These are phyloP conservation scores for Penicillium aurantiogriseum DNA, from an alignment of 2,329 filamentous ascomycete genomes.

Conservation along the genomic window DNA sequence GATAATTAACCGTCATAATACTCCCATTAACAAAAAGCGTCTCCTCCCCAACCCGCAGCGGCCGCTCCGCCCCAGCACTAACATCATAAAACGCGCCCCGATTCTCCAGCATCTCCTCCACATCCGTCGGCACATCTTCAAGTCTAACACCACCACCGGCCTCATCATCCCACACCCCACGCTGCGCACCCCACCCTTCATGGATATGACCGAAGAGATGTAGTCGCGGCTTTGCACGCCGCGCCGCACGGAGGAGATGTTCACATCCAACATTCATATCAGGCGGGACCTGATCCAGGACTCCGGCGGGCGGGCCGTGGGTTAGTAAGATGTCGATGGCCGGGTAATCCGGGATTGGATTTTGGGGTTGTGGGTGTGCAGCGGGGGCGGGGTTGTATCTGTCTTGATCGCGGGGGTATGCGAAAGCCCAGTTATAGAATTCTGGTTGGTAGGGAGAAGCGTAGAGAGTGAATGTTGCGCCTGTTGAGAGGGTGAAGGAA, in stretches of 20 bases:
- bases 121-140: slow-evolving; percentile 24
- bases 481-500: slow-evolving; percentile 47
- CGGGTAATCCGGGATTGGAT: slow-evolving; percentile 47
- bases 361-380: slow-evolving; percentile 25
- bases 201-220: slow-evolving; percentile 66
- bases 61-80: slow-evolving; percentile 26
- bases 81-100: slow-evolving; percentile 37
- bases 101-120: slow-evolving; percentile 31
- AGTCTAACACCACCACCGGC: slow-evolving; percentile 17
- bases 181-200: slow-evolving; percentile 51
- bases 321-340: slow-evolving; percentile 59
- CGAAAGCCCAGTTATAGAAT: slow-evolving; percentile 57
- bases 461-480: slow-evolving; percentile 53
- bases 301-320: slow-evolving; percentile 56
- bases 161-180: slow-evolving; percentile 29
- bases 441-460: slow-evolving; percentile 54
- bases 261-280: slow-evolving; percentile 53
- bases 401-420: slow-evolving; percentile 52
- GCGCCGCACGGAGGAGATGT: slow-evolving; percentile 52
- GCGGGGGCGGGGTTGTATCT: slow-evolving; percentile 48
- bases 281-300: slow-evolving; percentile 48
- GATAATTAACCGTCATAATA: slow-evolving; percentile 53
- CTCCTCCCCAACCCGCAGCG: slow-evolving; percentile 48
- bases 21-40: slow-evolving; percentile 60
- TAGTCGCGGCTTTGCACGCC: slow-evolving; percentile 52